phyloP scores from a whole-genome alignment of 2,329 filamentous ascomycete species.

The Exophiala oligosperma region DNA sequence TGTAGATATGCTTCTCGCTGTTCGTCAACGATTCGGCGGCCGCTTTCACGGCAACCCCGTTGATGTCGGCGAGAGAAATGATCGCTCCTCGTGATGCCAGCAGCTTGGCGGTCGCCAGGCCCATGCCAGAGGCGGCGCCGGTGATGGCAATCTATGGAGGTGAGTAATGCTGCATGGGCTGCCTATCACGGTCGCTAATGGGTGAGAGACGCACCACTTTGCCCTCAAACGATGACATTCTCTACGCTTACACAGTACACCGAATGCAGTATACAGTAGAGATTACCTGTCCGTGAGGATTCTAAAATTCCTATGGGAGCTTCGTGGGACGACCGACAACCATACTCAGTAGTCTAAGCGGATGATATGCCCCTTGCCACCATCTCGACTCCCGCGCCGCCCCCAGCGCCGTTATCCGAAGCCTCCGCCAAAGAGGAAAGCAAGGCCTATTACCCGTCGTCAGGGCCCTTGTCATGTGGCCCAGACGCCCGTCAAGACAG shows the following conservation, averaged over 20 bases:
- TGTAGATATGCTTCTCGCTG: conserved; percentile 4
- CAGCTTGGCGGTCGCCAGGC: conserved; percentile 46
- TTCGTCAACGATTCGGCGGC: not conserved
- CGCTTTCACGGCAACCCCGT: not conserved
- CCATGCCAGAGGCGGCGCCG: conserved; percentile 32
- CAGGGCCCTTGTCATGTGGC: no score
- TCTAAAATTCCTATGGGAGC: no score
- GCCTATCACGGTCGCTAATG: no score
- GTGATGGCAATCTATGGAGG: conserved; percentile 2
- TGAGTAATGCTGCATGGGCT: not conserved
- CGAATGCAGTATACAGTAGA: no score
- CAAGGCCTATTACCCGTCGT: not conserved
- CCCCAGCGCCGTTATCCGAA: not conserved
- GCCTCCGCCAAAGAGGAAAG: not conserved
- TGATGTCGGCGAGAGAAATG: conserved; percentile 39
- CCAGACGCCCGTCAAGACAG: no score
- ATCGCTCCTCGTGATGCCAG: conserved; percentile 47
- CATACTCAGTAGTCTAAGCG: not conserved
- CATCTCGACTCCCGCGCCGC: not conserved
- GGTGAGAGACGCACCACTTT: not conserved
- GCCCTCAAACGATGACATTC: not conserved
- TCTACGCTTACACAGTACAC: no score
- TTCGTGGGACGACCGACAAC: no score
- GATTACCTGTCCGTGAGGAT: no score
- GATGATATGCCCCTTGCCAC: not conserved